These are phyloP conservation scores for Aurantiochytrium sp. DNA, from an alignment of 108 stramenopile genomes.

Conservation along the genomic window DNA sequence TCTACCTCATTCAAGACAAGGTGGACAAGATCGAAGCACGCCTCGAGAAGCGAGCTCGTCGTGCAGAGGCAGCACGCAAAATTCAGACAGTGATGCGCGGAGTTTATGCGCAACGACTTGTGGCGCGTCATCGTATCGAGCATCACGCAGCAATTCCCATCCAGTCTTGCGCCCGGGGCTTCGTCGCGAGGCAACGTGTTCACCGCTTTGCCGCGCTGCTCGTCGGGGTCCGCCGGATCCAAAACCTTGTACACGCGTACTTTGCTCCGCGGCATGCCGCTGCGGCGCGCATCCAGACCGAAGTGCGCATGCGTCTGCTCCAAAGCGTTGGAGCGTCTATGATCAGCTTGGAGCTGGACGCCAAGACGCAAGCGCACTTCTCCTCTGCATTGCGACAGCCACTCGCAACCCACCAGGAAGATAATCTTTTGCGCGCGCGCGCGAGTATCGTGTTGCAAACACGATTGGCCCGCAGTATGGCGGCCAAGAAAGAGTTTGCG, in stretches of 20 bases:
- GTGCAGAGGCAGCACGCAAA: background rate
- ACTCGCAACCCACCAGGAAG: too few relatives aligned
- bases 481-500: background rate
- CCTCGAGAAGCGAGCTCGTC: background rate
- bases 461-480: background rate
- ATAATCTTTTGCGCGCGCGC: too few relatives aligned
- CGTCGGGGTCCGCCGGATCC: background rate
- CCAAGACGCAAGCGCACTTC: too few relatives aligned
- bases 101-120: background rate
- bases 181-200: background rate
- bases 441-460: background rate
- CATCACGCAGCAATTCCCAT: background rate
- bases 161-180: background rate
- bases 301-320: background rate
- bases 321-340: too few relatives aligned
- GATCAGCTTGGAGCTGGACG: too few relatives aligned
- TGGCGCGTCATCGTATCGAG: background rate
- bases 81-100: background rate
- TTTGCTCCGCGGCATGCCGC: background rate
- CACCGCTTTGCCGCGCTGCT: background rate
- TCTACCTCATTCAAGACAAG: background rate
- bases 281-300: background rate
- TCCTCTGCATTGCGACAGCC: too few relatives aligned
- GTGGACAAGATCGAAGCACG: background rate
- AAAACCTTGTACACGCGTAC: background rate